Evolutionary conservation across 148 eudicot species (phyloP).

Genomic region (Vaccinium macrocarpon): DNA sequence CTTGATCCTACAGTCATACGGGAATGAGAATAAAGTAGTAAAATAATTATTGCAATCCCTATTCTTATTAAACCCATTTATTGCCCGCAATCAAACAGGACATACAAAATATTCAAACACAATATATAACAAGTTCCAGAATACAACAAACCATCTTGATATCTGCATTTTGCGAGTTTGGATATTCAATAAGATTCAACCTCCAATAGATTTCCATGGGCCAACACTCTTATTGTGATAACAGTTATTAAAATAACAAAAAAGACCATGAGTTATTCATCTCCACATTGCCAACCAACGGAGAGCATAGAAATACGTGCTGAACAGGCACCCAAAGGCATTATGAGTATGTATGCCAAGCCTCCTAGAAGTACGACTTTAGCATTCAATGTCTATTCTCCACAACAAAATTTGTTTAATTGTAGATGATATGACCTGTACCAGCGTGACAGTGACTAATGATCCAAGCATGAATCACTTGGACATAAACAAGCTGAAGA

Average conservation of each 20-base stretch:
- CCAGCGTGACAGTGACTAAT: neutral
- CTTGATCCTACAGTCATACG: neutral
- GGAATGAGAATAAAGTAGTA: neutral
- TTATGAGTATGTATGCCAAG: neutral
- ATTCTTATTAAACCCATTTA: neutral
- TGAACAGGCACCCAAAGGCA: conserved; percentile 1
- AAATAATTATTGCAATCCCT: neutral
- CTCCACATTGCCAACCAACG: neutral
- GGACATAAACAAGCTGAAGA: neutral
- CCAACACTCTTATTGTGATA: neutral
- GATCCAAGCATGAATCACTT: neutral
- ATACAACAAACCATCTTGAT: neutral
- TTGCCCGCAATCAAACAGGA: neutral
- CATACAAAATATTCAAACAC: neutral
- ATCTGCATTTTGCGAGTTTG: conserved; percentile 6
- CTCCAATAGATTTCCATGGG: neutral
- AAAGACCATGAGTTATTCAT: neutral
- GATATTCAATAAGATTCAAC: neutral
- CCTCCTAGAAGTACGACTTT: neutral
- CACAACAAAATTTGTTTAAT: neutral
- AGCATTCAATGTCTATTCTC: neutral
- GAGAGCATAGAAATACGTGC: neutral
- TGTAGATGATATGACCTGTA: neutral
- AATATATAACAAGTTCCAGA: conserved; percentile 11
- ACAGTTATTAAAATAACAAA: neutral